These are phyloP conservation scores for Scortechinia acanthostroma DNA, from an alignment of 2,329 filamentous ascomycete genomes.

Conservation along the genomic window DNA sequence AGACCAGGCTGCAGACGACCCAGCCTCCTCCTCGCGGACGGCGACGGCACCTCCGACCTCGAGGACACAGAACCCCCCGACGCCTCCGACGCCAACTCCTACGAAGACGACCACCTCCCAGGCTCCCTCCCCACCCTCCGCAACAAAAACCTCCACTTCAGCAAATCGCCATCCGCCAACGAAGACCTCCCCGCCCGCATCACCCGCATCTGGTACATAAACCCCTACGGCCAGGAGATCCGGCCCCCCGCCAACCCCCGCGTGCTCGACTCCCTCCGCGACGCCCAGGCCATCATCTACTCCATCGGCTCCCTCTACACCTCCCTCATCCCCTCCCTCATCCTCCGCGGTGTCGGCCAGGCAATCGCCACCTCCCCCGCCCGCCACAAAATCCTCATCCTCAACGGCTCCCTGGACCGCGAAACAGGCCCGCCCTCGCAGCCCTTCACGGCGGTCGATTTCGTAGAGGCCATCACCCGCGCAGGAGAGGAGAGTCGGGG, in stretches of 20 bases:
- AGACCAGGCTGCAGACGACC: slow-evolving; percentile 10
- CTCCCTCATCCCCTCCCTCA: slow-evolving; percentile 74
- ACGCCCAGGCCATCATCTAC: slow-evolving; percentile 70
- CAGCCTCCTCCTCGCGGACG: slow-evolving; percentile 5
- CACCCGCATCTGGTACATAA: slow-evolving; percentile 88
- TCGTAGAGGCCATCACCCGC: slow-evolving; percentile 71
- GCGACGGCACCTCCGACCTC: slow-evolving; percentile 19
- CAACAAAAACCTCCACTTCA: slow-evolving; percentile 75
- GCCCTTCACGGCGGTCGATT: slow-evolving; percentile 71
- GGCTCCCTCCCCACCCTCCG: slow-evolving; percentile 75
- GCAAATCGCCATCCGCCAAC: slow-evolving; percentile 61
- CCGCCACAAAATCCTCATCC: slow-evolving; percentile 70
- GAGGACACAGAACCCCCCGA: slow-evolving; percentile 31
- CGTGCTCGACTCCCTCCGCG: slow-evolving; percentile 61
- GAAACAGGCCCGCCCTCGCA: slow-evolving; percentile 69
- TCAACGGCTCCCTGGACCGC: slow-evolving; percentile 78
- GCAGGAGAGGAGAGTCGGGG: slow-evolving; percentile 66
- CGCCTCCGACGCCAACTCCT: slow-evolving; percentile 48
- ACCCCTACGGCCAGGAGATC: slow-evolving; percentile 96
- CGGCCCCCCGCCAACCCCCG: slow-evolving; percentile 76
- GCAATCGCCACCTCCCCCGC: slow-evolving; percentile 43
- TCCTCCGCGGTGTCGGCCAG: slow-evolving; percentile 70
- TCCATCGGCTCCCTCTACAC: slow-evolving; percentile 93
- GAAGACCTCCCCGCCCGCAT: slow-evolving; percentile 74
- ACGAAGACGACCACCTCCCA: slow-evolving; percentile 75